Conservation (phyloP, 176 grass and related monocot species). For the Triticum timopheevii region DNA sequence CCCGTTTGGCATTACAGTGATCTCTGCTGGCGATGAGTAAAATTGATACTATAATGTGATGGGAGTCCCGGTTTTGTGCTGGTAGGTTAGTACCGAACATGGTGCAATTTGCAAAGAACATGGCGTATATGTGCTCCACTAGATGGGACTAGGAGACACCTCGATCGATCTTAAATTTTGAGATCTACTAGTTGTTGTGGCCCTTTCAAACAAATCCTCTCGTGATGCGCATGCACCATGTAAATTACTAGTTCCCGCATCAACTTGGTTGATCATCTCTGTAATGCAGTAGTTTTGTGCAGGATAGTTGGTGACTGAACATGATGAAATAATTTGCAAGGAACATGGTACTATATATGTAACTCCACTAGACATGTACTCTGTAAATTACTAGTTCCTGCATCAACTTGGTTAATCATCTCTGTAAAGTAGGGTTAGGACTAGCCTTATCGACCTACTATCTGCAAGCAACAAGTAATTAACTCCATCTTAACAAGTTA, state of each 20-base stretch:
- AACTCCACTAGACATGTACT: too few relatives aligned
- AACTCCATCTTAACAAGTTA: neutral
- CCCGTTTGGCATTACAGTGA: constrained; percentile 1
- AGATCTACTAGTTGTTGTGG: neutral
- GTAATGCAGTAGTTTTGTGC: neutral
- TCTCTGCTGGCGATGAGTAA: neutral
- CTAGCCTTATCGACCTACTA: neutral
- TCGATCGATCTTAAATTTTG: neutral
- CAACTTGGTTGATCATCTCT: neutral
- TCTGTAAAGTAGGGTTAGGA: neutral
- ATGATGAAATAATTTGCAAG: neutral
- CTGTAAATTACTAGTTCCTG: too few relatives aligned
- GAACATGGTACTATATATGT: neutral
- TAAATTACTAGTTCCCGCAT: neutral
- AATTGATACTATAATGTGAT: neutral
- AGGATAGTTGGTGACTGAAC: neutral
- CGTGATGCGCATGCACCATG: neutral
- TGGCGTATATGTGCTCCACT: neutral
- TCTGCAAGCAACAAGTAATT: neutral
- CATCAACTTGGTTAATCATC: too few relatives aligned
- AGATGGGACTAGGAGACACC: neutral
- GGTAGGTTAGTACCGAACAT: neutral
- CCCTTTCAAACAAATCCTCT: neutral
- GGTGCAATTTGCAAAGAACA: constrained; percentile 10
- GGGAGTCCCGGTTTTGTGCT: neutral